Conservation (phyloP, 371 early-diverging fungal genomes). For the Dipsacomyces acuminosporus region DNA sequence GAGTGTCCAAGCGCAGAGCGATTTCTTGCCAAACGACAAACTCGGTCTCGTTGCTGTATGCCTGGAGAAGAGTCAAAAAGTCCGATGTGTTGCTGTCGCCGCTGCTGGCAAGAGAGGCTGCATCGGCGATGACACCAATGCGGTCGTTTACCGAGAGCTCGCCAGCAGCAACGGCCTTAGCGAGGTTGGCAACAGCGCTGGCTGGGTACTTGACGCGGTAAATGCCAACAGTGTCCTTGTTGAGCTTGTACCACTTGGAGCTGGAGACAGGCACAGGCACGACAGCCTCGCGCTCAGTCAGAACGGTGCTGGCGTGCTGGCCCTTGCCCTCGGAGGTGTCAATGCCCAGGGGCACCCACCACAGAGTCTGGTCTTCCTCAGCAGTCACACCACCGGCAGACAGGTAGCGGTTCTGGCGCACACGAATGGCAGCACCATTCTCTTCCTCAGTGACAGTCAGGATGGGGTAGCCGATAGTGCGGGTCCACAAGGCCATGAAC, state of each 20-base stretch:
- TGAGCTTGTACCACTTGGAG: constrained; percentile 55
- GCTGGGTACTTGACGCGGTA: constrained; percentile 64
- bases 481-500: constrained; percentile 88
- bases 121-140: constrained; percentile 60
- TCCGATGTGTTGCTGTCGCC: constrained; percentile 57
- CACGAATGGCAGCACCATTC: constrained; percentile 40
- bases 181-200: constrained; percentile 50
- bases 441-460: constrained; percentile 56
- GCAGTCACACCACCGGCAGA: constrained; percentile 66
- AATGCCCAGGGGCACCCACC: constrained; percentile 72
- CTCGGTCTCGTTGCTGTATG: constrained; percentile 63
- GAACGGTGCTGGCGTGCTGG: constrained; percentile 12
- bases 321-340: constrained; percentile 17
- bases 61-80: constrained; percentile 58
- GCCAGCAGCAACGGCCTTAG: constrained; percentile 52
- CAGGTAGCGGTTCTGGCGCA: constrained; percentile 72
- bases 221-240: constrained; percentile 59
- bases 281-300: constrained; percentile 25
- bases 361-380: constrained; percentile 61
- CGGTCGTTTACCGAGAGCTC: constrained; percentile 54
- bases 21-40: constrained; percentile 68
- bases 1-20: constrained; percentile 46
- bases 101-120: constrained; percentile 61
- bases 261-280: constrained; percentile 14
- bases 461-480: constrained; percentile 79